Conservation (phyloP, 2,329 filamentous ascomycete species). For the Pseudogymnoascus sp. region DNA sequence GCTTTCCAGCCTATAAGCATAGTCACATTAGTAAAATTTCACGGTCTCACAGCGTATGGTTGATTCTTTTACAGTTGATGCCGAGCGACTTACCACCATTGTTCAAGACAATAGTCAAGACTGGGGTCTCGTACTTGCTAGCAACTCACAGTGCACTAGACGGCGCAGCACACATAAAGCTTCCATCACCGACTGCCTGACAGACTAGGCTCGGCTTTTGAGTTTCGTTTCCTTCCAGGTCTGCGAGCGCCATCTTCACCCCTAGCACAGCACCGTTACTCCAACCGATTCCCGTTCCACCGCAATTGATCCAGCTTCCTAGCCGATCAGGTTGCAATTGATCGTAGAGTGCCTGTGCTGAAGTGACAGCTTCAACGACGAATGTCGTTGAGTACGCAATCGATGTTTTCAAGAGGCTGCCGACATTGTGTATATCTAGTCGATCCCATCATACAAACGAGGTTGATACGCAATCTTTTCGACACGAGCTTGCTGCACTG, state of each 20-base stretch:
- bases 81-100: conserved; percentile 41
- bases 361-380: neutral
- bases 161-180: conserved; percentile 49
- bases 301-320: conserved; percentile 48
- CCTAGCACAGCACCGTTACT: conserved; percentile 46
- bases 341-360: neutral
- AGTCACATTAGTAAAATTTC: conserved; percentile 1
- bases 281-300: conserved; percentile 48
- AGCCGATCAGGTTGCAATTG: conserved; percentile 25
- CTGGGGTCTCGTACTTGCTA: conserved; percentile 47
- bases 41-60: no score
- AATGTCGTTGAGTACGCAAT: neutral
- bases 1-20: conserved; percentile 50
- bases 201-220: conserved; percentile 45
- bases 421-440: conserved; percentile 18
- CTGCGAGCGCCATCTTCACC: conserved; percentile 39
- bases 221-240: conserved; percentile 35
- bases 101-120: conserved; percentile 51
- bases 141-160: conserved; percentile 52
- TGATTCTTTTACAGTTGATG: no score
- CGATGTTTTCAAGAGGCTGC: neutral
- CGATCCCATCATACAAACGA: conserved; percentile 20
- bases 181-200: conserved; percentile 53
- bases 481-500: conserved; percentile 23
- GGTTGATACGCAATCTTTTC: conserved; percentile 22